Evolutionary conservation across 2,329 filamentous ascomycete genomes (phyloP), one percentile per base, ranked within the genome.

Genomic region (Cryphonectria carpinicola): DNA sequence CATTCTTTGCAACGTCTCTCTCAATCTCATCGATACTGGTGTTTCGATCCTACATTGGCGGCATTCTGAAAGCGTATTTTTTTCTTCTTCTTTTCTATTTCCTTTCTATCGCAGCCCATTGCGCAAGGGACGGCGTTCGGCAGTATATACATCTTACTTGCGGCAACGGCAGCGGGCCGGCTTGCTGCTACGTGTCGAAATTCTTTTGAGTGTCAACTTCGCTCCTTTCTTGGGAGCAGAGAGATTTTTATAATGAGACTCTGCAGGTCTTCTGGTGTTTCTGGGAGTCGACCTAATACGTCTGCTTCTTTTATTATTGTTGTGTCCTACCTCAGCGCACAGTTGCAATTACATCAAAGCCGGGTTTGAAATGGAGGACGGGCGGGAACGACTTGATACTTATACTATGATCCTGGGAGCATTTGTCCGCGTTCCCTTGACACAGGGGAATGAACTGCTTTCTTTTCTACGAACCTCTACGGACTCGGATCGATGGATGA

Each of bases 61-160:
- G 65, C 68, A 52, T 65, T 65, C 60, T 37, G 25, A 56, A 54
- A 58, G 28, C 22, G 58, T 65, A 52, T n/a, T 43, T 43, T 17
- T 17, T 43, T 13, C 3, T 17, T 56, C 37, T 67, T 52, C 6
- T 64, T 41, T n/a, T 37, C 14, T 4, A 13, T 19, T 39, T 62
- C 11, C 10, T n/a, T 35, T 35, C 17, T 28, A 41, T 64, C 28
- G 66, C 62, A 65, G 65, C 49, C 69, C 69, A 72, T 65, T 66
- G 64, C 66, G 69, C 41, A 70, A 58, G 32, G 52, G 46, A 54
- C 64, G 71, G 71, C 69, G 71, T 71, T 72, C 25, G 69, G 66
- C 65, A 71, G 71, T 66, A 71, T 71, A 66, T 69, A 72, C 65
- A 66, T 61, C n/a, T 49, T 65, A 35, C 39, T 43, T 61, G 22